Evolutionary conservation across 169 alveolate genomes (phyloP), one percentile per base, ranked within the genome.

Genomic region (Miamiensis avidus): DNA sequence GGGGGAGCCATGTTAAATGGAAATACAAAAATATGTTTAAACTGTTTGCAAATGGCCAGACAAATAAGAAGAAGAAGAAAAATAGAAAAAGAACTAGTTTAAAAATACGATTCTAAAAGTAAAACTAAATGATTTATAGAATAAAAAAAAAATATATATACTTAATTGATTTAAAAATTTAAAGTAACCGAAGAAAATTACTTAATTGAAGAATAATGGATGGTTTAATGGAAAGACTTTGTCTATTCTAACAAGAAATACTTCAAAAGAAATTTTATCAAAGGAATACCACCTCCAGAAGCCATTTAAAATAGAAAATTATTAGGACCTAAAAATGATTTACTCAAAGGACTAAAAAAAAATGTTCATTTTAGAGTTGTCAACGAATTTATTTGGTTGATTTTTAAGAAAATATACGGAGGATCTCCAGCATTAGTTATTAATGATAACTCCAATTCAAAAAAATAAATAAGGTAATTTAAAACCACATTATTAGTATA

Each of bases 341-440:
- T 79, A 0, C 29, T 34, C 25, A 30, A 31, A 65, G 84, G 84
- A 1, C 29, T 79, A 31, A 79, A 79, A 79, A 79, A 79, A 49
- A 79, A 79, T 79, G 76, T 79, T 32, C 34, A 79, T 29, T 79
- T 79, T 29, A 79, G 74, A 79, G 64, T 79, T 16, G 84, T 79
- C 0, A 79, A 79, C 64, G 84, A 79, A 34, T 79, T 34, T 29
- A 79, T 79, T 20, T 79, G 84, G 84, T 6, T 49, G 65, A 79
- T 79, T 29, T 79, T 79, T 79, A 79, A 65, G 64, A 34, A 29
- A 16, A n/a, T 79, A 25, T 79, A 79, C 29, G 65, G 73, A n/a
- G 84, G 84, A 49, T 69, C 75, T 11, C 84, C 84, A 49, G 84
- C 84, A 28, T 64, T 79, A 65, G 84, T 79, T 27, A 79, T 79